These are phyloP conservation scores for Herpetomonas tarakana DNA, from an alignment of 208 protist genomes.

Conservation along the genomic window DNA sequence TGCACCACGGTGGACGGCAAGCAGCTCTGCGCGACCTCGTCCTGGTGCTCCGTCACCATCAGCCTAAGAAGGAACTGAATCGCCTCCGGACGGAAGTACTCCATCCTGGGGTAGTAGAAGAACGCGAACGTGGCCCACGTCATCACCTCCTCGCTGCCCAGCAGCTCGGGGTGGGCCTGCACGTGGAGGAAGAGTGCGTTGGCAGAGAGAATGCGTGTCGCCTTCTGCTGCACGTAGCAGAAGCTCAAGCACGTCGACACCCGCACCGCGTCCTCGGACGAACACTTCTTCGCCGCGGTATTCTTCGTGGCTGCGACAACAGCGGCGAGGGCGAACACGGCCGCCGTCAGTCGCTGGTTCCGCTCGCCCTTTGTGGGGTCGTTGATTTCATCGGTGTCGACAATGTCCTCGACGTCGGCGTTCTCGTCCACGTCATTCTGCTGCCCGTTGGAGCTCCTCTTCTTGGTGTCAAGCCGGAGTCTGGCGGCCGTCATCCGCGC, in stretches of 20 bases:
- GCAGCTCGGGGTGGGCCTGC: conserved; percentile 19
- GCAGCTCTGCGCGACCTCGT: conserved; percentile 6
- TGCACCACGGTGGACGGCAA: conserved; percentile 37
- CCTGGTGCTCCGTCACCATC: conserved; percentile 32
- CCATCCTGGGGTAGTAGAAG: conserved; percentile 84
- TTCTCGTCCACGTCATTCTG: conserved; percentile 20
- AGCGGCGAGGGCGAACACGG: conserved; percentile 65
- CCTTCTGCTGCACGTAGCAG: conserved; percentile 84
- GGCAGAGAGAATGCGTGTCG: conserved; percentile 67
- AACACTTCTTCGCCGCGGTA: conserved; percentile 17
- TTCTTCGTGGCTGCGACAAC: conserved; percentile 40
- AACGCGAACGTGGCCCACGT: conserved; percentile 82
- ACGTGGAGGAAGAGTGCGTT: conserved; percentile 66
- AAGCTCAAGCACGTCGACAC: conserved; percentile 62
- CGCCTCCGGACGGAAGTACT: conserved; percentile 87
- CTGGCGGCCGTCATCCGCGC: conserved; percentile 64
- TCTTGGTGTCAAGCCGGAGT: conserved; percentile 33
- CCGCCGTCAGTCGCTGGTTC: conserved; percentile 79
- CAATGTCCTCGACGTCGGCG: conserved; percentile 41
- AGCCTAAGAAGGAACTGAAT: conserved; percentile 79
- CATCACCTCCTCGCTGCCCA: conserved; percentile 45
- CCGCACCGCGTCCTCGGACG: conserved; percentile 33
- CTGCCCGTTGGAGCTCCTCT: conserved; percentile 4
- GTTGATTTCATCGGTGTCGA: conserved; percentile 85
- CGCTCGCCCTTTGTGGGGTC: conserved; percentile 87